Evolutionary conservation across 768 basidiomycete species (phyloP).

Genomic region (Auricularia auricula-judae): DNA sequence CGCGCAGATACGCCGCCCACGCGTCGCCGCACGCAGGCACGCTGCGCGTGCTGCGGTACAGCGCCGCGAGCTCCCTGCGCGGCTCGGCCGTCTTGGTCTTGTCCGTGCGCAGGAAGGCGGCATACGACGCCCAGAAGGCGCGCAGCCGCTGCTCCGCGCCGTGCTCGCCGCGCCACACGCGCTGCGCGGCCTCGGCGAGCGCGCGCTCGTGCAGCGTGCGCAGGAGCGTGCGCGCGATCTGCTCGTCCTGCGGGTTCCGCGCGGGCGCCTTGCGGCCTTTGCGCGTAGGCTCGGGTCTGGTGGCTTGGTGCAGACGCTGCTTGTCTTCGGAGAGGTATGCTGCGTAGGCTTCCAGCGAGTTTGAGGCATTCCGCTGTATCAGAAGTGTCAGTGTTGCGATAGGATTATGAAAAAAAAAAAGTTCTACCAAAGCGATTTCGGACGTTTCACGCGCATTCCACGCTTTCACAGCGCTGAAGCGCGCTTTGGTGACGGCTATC

Average conservation of each 20-base stretch:
- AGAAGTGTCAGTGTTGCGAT: neutral
- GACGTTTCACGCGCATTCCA: conserved; percentile 52
- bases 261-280: conserved; percentile 4
- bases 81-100: conserved; percentile 19
- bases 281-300: conserved; percentile 28
- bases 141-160: conserved; percentile 44
- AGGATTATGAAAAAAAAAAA: neutral
- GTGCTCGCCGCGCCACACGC: conserved; percentile 40
- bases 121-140: conserved; percentile 64
- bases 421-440: conserved; percentile 49
- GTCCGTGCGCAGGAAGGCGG: conserved; percentile 38
- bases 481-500: conserved; percentile 65
- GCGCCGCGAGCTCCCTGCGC: conserved; percentile 8
- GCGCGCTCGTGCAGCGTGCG: conserved; percentile 60
- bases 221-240: conserved; percentile 31
- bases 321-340: conserved; percentile 56
- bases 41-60: neutral
- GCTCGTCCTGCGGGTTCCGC: conserved; percentile 3
- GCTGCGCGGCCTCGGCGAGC: conserved; percentile 57
- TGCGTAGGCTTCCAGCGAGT: conserved; percentile 49
- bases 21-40: neutral
- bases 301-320: conserved; percentile 31
- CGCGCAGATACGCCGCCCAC: neutral
- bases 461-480: conserved; percentile 45
- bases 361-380: conserved; percentile 13